Conservation (phyloP, 257 asterid species). For the Jacaranda mimosifolia region DNA sequence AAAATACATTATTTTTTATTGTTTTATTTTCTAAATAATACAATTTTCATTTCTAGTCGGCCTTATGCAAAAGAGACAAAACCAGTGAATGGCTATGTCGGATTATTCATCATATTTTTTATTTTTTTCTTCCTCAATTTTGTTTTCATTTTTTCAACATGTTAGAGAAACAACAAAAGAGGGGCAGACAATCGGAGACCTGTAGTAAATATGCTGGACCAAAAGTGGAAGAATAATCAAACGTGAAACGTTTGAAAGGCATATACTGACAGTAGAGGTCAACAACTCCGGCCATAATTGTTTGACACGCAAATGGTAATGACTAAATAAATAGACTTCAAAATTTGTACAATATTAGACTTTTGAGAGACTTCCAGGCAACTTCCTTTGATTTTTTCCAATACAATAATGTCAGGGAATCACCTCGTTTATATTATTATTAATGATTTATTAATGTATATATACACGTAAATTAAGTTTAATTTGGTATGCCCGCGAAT, state of each 20-base stretch:
- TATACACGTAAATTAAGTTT: neutral
- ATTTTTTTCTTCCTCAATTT: constrained; percentile 2
- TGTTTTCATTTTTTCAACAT: constrained; percentile 9
- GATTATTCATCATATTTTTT: constrained; percentile 25
- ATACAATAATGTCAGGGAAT: constrained; percentile 39
- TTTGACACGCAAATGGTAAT: constrained; percentile 57
- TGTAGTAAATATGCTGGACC: constrained; percentile 26
- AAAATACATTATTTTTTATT: constrained; percentile 24
- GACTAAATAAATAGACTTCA: constrained; percentile 39
- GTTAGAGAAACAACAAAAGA: constrained; percentile 34
- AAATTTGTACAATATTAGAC: constrained; percentile 23
- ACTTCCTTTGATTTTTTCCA: constrained; percentile 38
- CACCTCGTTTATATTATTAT: constrained; percentile 16
- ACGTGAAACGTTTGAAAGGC: constrained; percentile 38
- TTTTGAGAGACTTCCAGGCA: constrained; percentile 46
- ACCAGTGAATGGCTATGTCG: neutral
- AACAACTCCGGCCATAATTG: constrained; percentile 59
- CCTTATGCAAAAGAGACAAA: constrained; percentile 12
- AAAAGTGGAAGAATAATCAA: constrained; percentile 33
- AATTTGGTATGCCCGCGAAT: neutral
- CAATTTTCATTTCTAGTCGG: neutral
- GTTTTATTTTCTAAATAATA: constrained; percentile 9
- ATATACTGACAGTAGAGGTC: constrained; percentile 48
- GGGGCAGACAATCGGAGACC: constrained; percentile 39
- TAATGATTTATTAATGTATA: neutral